Conservation (phyloP, 805 yeast species). For the Cyberlindnera japonica region DNA sequence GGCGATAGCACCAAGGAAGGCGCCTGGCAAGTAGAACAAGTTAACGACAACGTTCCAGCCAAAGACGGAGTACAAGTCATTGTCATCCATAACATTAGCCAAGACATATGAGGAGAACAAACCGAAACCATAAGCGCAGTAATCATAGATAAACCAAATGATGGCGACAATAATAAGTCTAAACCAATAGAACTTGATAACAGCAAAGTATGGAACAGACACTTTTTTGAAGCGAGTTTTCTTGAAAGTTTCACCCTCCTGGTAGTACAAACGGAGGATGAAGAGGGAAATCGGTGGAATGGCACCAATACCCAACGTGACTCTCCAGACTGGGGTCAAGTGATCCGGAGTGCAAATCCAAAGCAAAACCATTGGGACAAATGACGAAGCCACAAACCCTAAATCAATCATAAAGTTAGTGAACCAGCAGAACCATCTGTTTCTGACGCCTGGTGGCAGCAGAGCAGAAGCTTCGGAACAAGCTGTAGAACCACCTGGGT, state of each 20-base stretch:
- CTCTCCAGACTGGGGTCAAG: slow-evolving; percentile 85
- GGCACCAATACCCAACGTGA: slow-evolving; percentile 86
- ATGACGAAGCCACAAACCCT: slow-evolving; percentile 80
- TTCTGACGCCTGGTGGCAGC: slow-evolving; percentile 78
- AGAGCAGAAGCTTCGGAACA: slow-evolving; percentile 86
- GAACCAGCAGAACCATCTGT: slow-evolving; percentile 85
- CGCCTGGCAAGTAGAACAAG: slow-evolving; percentile 86
- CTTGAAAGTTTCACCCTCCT: slow-evolving; percentile 68
- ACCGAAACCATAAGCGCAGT: slow-evolving; percentile 83
- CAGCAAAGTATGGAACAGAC: slow-evolving; percentile 60
- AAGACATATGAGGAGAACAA: slow-evolving; percentile 75
- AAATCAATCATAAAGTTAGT: slow-evolving; percentile 83
- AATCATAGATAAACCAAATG: slow-evolving; percentile 91
- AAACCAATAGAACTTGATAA: slow-evolving; percentile 80
- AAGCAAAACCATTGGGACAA: slow-evolving; percentile 80
- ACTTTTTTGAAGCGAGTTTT: slow-evolving; percentile 66
- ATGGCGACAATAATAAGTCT: slow-evolving; percentile 65
- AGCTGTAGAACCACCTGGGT: slow-evolving; percentile 90
- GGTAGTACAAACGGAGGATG: slow-evolving; percentile 69
- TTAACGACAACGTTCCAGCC: slow-evolving; percentile 93
- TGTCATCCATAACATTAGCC: slow-evolving; percentile 50
- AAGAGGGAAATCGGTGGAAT: slow-evolving; percentile 79
- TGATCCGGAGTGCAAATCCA: slow-evolving; percentile 76
- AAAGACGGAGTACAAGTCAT: slow-evolving; percentile 65
- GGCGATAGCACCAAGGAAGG: slow-evolving; percentile 77